Base-by-base conservation (phyloP, 306 rosid genomes). In the Sechiopsis laciniata region DNA sequence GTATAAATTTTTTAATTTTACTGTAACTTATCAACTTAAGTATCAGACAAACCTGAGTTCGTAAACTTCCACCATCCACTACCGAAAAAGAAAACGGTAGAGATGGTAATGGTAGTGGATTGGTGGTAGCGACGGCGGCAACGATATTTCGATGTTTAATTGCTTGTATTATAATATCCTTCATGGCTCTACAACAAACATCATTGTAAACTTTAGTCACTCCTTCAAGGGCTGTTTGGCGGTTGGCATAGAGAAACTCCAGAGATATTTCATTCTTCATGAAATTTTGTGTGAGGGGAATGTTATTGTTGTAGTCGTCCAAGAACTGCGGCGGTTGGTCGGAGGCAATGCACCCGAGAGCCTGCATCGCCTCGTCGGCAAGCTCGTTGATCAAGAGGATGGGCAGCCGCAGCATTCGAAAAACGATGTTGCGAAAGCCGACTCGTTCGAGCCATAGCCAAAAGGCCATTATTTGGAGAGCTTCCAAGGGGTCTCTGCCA, bases 391-490 rank as follows among this genome's bases (percentile, higher is more conserved):
- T 77, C 55, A 88, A 63, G 26, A 57, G 64, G 24, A 17, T 11
- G 2, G 93, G 96, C 55, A 90, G 62, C 3, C 82, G 17, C 0
- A 77, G 20, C 11, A 84, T 73, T 10, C 73, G 86, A 4, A 54
- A 63, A 13, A 88, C 86, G 6, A 83, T 62, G 20, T 85, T 77
- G 14, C 37, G 74, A 53, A 79, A 88, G 0, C 93, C 88, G 8
- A 45, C 74, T n/a, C 48, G 75, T 81, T 92, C 98, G 24, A 92
- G 45, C 96, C 96, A 92, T 32, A 90, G 86, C 89, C 96, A 88
- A 55, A 90, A 67, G 1, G 86, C 88, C 72, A 88, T 37, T 0
- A 87, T 69, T 24, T 83, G 89, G 81, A 90, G 83, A 16, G 91
- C 76, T 61, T 92, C 91, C 1, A 73, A 20, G 0, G 96, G 92